A percentile compares a stretch with the other conserved stretches of the same genome.
Evolutionary conservation across 2,329 filamentous ascomycete species (phyloP).

Genomic region (Chrysosporium keratinophilum): DNA sequence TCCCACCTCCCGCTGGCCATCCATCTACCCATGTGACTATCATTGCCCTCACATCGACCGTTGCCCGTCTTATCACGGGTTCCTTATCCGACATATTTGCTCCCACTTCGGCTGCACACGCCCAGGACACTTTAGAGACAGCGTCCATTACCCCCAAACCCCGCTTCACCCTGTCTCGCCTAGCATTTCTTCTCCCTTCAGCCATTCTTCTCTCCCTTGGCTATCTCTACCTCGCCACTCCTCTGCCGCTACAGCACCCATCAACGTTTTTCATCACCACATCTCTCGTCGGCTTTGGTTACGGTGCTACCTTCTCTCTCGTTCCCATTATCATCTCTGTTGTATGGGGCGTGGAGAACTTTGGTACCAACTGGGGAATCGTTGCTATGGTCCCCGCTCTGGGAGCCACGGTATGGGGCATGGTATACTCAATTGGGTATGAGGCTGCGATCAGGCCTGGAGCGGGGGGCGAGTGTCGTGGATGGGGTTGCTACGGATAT

Average conservation of each 20-base stretch:
- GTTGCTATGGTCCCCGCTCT: conserved; percentile 82
- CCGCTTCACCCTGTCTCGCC: conserved; percentile 58
- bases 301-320: conserved; percentile 82
- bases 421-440: conserved; percentile 60
- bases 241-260: conserved; percentile 65
- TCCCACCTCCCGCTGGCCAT: conserved; percentile 49
- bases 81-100: conserved; percentile 82
- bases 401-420: conserved; percentile 79
- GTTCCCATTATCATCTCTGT: conserved; percentile 90
- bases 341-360: conserved; percentile 97
- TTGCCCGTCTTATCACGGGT: conserved; percentile 82
- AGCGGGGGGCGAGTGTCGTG: conserved; percentile 60
- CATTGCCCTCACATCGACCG: conserved; percentile 77
- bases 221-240: conserved; percentile 66
- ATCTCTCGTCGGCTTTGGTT: conserved; percentile 74
- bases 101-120: conserved; percentile 43
- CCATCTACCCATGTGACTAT: conserved; percentile 79
- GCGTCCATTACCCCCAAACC: conserved; percentile 22
- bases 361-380: conserved; percentile 96
- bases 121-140: conserved; percentile 32
- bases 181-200: conserved; percentile 68
- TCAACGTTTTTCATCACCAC: conserved; percentile 80
- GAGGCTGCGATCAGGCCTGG: conserved; percentile 27
- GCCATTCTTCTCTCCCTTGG: conserved; percentile 64
- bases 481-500: conserved; percentile 72